Evolutionary conservation across 495 filamentous ascomycete genomes (phyloP), one percentile per base, ranked within the genome.

Genomic region (Aspergillus coremiiformis): DNA sequence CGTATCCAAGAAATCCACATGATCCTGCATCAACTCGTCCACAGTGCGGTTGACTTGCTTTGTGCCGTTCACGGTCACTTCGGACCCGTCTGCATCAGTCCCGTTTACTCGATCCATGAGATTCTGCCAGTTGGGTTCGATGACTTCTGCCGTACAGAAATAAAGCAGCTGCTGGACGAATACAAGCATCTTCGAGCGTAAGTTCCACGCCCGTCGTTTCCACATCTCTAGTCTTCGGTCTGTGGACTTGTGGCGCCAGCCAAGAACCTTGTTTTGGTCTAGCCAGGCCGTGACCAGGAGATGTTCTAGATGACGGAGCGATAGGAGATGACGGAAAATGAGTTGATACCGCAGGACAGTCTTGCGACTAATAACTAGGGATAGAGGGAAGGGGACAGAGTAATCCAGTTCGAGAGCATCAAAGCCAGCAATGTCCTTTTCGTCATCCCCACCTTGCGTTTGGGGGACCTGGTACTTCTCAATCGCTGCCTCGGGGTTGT

Each of bases 11-110:
- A 97, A 97, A 69, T 97, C 93, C 26, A 98, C 91, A 74, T 98
- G 93, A 66, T 97, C 92, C 68, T 97, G 90, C 93, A 98, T 98
- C 61, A 98, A 71, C 65, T 96, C 89, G 58, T 98, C 93, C 14
- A 98, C 94, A 0, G 93, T 98, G 33, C 90, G 78, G 52, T 87
- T 89, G 39, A 73, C 75, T 64, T 81, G 69, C 47, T 71, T 70
- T 5, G 69, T 70, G 8, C 70, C 71, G 37, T 72, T 77, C 19
- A 75, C 68, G 10, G 64, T 67, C 47, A 70, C 72, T 37, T 72
- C 74, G 0, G 76, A 76, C 14, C 73, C 76, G 33, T 72, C 71
- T n/a, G 71, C 77, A 35, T 83, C 78, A 27, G 78, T 77, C 11
- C 78, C 76, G 50, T 83, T 84, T 11, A 98, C 77, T 47, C 87